These are phyloP conservation scores for Pseudogymnoascus sp. DNA, from an alignment of 2,329 filamentous ascomycete species.

Conservation along the genomic window DNA sequence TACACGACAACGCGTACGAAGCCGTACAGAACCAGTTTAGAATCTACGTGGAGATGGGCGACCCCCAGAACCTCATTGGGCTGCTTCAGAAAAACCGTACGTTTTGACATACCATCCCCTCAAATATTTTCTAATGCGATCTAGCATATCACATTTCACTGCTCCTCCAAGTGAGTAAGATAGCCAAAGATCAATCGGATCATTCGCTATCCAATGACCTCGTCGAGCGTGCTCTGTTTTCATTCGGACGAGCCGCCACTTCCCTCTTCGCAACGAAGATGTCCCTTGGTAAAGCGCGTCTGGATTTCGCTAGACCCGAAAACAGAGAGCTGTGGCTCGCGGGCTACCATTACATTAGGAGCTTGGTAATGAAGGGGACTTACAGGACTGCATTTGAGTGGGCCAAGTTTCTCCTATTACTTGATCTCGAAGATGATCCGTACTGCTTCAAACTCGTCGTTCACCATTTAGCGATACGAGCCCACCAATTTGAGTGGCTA, in stretches of 20 bases:
- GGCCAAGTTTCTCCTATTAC: conserved; percentile 71
- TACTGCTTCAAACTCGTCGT: conserved; percentile 75
- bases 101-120: conserved; percentile 16
- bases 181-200: conserved; percentile 86
- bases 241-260: conserved; percentile 80
- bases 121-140: conserved; percentile 16
- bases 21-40: conserved; percentile 69
- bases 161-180: conserved; percentile 85
- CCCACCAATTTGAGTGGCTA: conserved; percentile 67
- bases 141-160: conserved; percentile 82
- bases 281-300: conserved; percentile 65
- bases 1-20: conserved; percentile 67
- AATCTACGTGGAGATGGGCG: conserved; percentile 68
- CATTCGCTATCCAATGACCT: conserved; percentile 78
- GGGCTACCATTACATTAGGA: conserved; percentile 79
- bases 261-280: conserved; percentile 72
- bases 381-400: conserved; percentile 91
- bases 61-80: conserved; percentile 72
- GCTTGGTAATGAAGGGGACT: conserved; percentile 81
- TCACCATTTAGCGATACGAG: conserved; percentile 76
- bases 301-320: conserved; percentile 74
- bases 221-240: conserved; percentile 83
- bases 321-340: conserved; percentile 92
- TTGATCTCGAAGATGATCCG: conserved; percentile 66
- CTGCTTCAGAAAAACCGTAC: conserved; percentile 59